Percentiles rank a stretch among this genome's conserved stretches.
phyloP scores from a whole-genome alignment of 2,329 filamentous ascomycete species.

The Colletotrichum musicola region DNA sequence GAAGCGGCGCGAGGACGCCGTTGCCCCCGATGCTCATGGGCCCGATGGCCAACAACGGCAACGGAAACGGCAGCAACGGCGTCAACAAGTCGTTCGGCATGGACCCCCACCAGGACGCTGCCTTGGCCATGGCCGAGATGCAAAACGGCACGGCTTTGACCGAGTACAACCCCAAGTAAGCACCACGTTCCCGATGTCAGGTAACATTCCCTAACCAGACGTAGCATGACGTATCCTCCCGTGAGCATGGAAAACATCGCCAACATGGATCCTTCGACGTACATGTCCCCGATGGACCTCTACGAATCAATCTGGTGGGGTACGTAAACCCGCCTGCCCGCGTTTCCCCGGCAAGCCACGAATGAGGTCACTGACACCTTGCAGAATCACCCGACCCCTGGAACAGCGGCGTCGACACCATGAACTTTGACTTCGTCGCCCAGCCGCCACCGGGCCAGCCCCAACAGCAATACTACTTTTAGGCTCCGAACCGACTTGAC shows the following conservation, averaged over 20 bases:
- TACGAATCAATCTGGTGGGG: slow-evolving; percentile 78
- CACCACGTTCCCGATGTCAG: no score
- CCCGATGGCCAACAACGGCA: slow-evolving; percentile 39
- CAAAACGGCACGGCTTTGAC: slow-evolving; percentile 66
- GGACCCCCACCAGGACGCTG: slow-evolving; percentile 71
- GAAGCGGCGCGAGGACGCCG: slow-evolving; percentile 61
- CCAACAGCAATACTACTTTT: slow-evolving; percentile 70
- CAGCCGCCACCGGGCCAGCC: slow-evolving; percentile 71
- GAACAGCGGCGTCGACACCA: slow-evolving; percentile 66
- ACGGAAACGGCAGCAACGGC: slow-evolving; percentile 19
- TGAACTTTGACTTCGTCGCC: slow-evolving; percentile 72
- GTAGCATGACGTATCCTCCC: slow-evolving; percentile 53
- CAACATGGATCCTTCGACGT: slow-evolving; percentile 66
- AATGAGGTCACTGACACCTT: slow-evolving; percentile 21
- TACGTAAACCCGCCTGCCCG: slow-evolving; percentile 52
- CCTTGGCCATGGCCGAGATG: slow-evolving; percentile 74
- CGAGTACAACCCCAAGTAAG: slow-evolving; percentile 33
- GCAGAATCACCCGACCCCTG: slow-evolving; percentile 71
- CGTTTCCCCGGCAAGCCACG: slow-evolving; percentile 31
- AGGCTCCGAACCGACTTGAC: background rate
- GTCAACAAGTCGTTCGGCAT: slow-evolving; percentile 44
- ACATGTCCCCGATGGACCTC: slow-evolving; percentile 76
- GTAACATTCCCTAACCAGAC: slow-evolving; percentile 14
- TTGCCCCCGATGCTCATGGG: slow-evolving; percentile 44
- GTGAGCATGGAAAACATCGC: slow-evolving; percentile 59